Percentiles rank a stretch among this genome's conserved stretches.
These are phyloP conservation scores for Pulveroboletus sp. DNA, from an alignment of 768 basidiomycete genomes.

Conservation along the genomic window DNA sequence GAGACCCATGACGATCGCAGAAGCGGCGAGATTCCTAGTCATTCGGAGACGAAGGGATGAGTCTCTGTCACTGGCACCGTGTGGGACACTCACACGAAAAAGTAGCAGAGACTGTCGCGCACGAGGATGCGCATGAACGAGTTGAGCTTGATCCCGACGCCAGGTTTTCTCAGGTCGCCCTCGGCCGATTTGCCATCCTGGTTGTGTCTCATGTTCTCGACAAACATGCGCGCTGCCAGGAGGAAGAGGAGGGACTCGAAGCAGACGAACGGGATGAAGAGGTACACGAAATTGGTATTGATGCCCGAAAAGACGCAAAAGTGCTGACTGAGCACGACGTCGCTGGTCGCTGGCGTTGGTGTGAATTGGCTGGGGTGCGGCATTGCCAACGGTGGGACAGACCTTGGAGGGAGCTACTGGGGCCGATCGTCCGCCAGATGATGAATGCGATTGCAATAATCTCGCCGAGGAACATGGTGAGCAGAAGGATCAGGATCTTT, in stretches of 20 bases:
- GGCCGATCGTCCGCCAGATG: conserved; percentile 28
- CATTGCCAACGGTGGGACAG: background rate
- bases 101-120: conserved; percentile 31
- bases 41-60: too few relatives aligned
- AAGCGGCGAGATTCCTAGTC: conserved; percentile 27
- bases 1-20: conserved; percentile 24
- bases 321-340: background rate
- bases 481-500: conserved; percentile 15
- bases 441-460: conserved; percentile 21
- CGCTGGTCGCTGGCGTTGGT: conserved; percentile 10
- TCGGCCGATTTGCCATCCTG: too few relatives aligned
- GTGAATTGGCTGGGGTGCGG: too few relatives aligned
- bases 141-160: conserved; percentile 7
- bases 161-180: too few relatives aligned
- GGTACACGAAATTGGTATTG: conserved; percentile 19
- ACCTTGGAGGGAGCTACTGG: conserved; percentile 22
- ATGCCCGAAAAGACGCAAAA: conserved; percentile 26
- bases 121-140: conserved; percentile 24
- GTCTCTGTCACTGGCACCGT: too few relatives aligned
- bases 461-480: conserved; percentile 22
- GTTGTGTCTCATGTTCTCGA: conserved; percentile 7
- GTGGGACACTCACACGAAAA: conserved; percentile 24
- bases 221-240: conserved; percentile 18
- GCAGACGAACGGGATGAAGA: conserved; percentile 30
- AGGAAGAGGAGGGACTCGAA: conserved; percentile 28